Evolutionary conservation across 1,284 basidiomycete genomes (phyloP), one percentile per base, ranked within the genome.

Genomic region (Cryptococcus amylolentus): DNA sequence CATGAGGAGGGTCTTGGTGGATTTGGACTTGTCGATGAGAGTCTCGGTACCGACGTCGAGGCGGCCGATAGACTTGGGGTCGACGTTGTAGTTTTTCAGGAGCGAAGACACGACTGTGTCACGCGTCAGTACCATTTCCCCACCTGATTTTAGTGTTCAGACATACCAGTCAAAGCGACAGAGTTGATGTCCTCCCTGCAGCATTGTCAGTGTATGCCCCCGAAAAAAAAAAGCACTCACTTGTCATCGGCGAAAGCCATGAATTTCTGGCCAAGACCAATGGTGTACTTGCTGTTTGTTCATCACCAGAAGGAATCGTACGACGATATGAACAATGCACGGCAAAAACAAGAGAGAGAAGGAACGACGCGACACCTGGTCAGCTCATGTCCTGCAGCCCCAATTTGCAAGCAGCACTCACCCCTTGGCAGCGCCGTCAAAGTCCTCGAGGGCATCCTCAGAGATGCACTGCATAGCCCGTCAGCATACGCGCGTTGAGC

Each of bases 11-110:
- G 96, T 98, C 81, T 99, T 99, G 79, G 94, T 93, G 28, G 95
- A 91, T 81, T 99, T 99, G 61, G 93, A 95, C 82, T 98, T 98
- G 86, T 99, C 95, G 69, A 99, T 97, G 80, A 98, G 91, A 52
- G 96, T 98, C 80, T 98, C 96, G 35, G 96, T 98, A 58, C 95
- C 95, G 66, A 98, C 93, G 66, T 98, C 95, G 59, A 98, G 86
- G 66, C 95, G 92, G 58, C 95, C 95, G 75, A 99, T 95, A 56
- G 89, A 91, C 72, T 85, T 88, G 61, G 95, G 94, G 82, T 98
- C 93, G 71, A 99, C 85, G 81, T 93, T 87, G 84, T 89, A 96
- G 79, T 96, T 98, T 73, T 91, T 84, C 64, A 98, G 83, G 42
- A 98, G 86, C 63, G 87, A 87, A 58, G 85, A 84, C 64, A 93